These are phyloP conservation scores for Acephala macrosclerotiorum DNA, from an alignment of 2,329 filamentous ascomycete species.

Conservation along the genomic window DNA sequence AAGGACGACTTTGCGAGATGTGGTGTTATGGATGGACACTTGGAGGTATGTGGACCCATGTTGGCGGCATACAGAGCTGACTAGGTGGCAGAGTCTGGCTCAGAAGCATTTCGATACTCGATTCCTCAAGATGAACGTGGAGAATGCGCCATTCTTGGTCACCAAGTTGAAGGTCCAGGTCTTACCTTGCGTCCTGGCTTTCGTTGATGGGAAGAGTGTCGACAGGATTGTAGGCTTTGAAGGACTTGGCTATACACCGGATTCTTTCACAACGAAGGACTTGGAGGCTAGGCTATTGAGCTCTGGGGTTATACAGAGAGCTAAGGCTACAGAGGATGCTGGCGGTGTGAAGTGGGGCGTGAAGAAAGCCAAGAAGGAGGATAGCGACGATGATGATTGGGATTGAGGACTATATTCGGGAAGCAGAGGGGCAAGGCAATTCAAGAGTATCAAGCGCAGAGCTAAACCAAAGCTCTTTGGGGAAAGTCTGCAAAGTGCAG, in stretches of 20 bases:
- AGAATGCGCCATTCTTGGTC: conserved; percentile 65
- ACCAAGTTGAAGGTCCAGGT: conserved; percentile 64
- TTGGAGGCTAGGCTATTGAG: conserved; percentile 59
- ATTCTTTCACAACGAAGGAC: conserved; percentile 61
- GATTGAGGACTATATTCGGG: conserved; percentile 40
- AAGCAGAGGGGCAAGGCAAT: not conserved
- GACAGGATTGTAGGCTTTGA: conserved; percentile 67
- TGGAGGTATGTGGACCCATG: conserved; percentile 39
- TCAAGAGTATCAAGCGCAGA: not conserved
- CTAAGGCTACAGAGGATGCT: conserved; percentile 57
- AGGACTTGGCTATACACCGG: conserved; percentile 57
- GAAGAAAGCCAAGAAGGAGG: conserved; percentile 44
- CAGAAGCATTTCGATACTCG: conserved; percentile 65
- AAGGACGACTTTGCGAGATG: conserved; percentile 51
- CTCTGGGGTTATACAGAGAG: conserved; percentile 58
- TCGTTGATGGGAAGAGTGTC: conserved; percentile 60
- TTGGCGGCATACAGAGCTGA: conserved; percentile 6
- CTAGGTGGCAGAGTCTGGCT: conserved; percentile 51
- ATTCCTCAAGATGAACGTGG: conserved; percentile 64
- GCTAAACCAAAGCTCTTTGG: not conserved
- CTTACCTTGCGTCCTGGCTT: conserved; percentile 64
- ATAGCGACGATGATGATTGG: conserved; percentile 59
- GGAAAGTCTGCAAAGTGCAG: no score
- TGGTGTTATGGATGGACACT: conserved; percentile 50
- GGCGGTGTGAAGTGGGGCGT: conserved; percentile 45